Conservation (phyloP, 208 protist species). For the Borovskyia barvae region DNA sequence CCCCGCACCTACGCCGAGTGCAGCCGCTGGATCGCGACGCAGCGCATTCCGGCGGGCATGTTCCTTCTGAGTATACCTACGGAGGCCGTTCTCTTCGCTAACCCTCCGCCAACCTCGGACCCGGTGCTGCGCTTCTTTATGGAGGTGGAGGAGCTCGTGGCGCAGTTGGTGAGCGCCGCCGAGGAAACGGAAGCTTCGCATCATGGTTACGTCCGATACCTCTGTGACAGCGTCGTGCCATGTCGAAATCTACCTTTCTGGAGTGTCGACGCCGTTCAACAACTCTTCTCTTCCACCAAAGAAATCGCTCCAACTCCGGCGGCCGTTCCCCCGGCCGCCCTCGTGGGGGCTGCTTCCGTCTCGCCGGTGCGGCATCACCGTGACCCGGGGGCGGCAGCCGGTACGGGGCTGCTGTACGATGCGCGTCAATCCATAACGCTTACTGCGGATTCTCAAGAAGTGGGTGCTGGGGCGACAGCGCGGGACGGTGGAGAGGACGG, state of each 20-base stretch:
- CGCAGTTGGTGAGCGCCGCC: conserved; percentile 55
- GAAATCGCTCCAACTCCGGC: no score
- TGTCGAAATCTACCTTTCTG: conserved; percentile 74
- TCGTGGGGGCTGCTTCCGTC: no score
- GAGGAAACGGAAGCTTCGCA: conserved; percentile 40
- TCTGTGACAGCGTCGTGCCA: conserved; percentile 69
- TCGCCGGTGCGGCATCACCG: no score
- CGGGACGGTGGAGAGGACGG: no score
- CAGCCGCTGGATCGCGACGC: conserved; percentile 69
- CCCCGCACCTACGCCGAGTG: conserved; percentile 18
- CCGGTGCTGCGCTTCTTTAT: conserved; percentile 66
- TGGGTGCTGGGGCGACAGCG: no score
- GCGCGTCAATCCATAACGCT: no score
- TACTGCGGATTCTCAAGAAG: no score
- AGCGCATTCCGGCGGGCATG: conserved; percentile 61
- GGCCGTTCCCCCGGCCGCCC: no score
- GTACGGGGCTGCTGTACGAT: no score
- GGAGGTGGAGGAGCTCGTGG: conserved; percentile 76
- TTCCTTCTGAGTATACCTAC: conserved; percentile 75
- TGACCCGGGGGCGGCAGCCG: no score
- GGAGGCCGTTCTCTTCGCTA: conserved; percentile 65
- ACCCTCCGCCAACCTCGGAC: conserved; percentile 48
- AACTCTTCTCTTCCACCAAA: conserved; percentile 18
- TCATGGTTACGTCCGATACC: conserved; percentile 68
- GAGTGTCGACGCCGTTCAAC: conserved; percentile 24